These are phyloP conservation scores for Botrytis byssoidea DNA, from an alignment of 2,329 filamentous ascomycete species.

Conservation along the genomic window DNA sequence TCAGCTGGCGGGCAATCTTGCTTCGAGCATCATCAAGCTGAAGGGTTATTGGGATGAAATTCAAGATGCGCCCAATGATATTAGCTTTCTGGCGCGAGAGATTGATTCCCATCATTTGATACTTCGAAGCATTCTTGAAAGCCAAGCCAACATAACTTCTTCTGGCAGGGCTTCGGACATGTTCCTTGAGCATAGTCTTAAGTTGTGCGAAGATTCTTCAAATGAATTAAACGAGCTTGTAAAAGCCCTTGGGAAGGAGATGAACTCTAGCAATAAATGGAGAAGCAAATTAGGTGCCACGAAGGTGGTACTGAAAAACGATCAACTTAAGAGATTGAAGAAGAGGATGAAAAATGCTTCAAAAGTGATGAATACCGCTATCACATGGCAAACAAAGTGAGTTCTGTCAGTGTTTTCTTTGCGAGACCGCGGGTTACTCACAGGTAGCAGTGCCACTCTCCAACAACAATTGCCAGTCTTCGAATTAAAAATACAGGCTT, in stretches of 20 bases:
- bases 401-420: neutral
- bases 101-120: slow-evolving; percentile 22
- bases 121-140: slow-evolving; percentile 21
- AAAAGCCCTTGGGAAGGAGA: slow-evolving; percentile 4
- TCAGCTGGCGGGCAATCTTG: slow-evolving; percentile 20
- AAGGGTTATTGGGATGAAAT: slow-evolving; percentile 26
- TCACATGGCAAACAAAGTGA: slow-evolving; percentile 24
- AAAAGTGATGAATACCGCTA: slow-evolving; percentile 13
- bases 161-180: neutral
- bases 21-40: slow-evolving; percentile 24
- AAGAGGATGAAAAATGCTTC: slow-evolving; percentile 23
- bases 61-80: slow-evolving; percentile 23
- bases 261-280: slow-evolving; percentile 17
- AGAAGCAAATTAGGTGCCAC: slow-evolving; percentile 21
- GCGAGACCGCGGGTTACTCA: neutral
- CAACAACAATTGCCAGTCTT: too few relatives aligned
- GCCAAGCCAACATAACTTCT: slow-evolving; percentile 2
- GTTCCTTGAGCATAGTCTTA: slow-evolving; percentile 16
- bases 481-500: neutral
- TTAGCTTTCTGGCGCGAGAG: slow-evolving; percentile 20
- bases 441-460: neutral
- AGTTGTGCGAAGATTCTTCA: slow-evolving; percentile 22
- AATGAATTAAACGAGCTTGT: slow-evolving; percentile 18
- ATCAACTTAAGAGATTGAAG: slow-evolving; percentile 23
- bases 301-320: slow-evolving; percentile 22